A percentile compares a stretch with the other conserved stretches of the same genome.
These are phyloP conservation scores for Tubosaeta sp. DNA, from an alignment of 768 basidiomycete genomes.

Conservation along the genomic window DNA sequence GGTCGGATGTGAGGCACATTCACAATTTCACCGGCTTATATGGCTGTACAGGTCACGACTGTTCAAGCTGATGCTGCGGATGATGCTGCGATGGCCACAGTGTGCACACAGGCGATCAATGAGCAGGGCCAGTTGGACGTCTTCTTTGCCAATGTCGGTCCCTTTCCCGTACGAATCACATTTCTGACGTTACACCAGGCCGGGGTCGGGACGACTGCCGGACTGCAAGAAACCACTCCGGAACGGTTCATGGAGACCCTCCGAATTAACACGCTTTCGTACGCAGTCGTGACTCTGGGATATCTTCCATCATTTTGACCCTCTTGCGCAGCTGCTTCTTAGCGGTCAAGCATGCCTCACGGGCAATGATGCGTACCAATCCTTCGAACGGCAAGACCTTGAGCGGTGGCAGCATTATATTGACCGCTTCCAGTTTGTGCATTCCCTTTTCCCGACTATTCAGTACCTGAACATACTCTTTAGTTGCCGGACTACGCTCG, in stretches of 20 bases:
- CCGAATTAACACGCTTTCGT: slow-evolving; percentile 73
- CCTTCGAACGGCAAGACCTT: slow-evolving; percentile 62
- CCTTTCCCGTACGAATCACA: not conserved
- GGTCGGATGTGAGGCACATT: slow-evolving; percentile 35
- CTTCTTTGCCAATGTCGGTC: slow-evolving; percentile 88
- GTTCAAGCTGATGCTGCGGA: slow-evolving; percentile 82
- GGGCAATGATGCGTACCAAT: slow-evolving; percentile 72
- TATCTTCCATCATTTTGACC: not conserved
- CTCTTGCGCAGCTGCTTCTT: slow-evolving; percentile 66
- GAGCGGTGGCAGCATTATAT: slow-evolving; percentile 77
- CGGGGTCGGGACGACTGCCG: slow-evolving; percentile 47
- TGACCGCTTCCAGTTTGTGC: slow-evolving; percentile 75
- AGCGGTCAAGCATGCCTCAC: slow-evolving; percentile 81
- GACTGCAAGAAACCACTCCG: slow-evolving; percentile 50
- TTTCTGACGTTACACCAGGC: slow-evolving; percentile 44
- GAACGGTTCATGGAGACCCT: slow-evolving; percentile 73
- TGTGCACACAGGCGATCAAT: slow-evolving; percentile 68
- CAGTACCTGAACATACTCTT: slow-evolving; percentile 19
- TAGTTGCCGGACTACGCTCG: slow-evolving; percentile 78
- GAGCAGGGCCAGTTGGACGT: slow-evolving; percentile 88
- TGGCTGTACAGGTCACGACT: slow-evolving; percentile 63
- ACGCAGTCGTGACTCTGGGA: slow-evolving; percentile 12
- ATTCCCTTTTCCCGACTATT: not conserved
- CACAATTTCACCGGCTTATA: slow-evolving; percentile 9
- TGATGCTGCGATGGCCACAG: slow-evolving; percentile 56